Conservation (phyloP, 1,284 basidiomycete genomes). For the Ustilago vetiveriae region DNA sequence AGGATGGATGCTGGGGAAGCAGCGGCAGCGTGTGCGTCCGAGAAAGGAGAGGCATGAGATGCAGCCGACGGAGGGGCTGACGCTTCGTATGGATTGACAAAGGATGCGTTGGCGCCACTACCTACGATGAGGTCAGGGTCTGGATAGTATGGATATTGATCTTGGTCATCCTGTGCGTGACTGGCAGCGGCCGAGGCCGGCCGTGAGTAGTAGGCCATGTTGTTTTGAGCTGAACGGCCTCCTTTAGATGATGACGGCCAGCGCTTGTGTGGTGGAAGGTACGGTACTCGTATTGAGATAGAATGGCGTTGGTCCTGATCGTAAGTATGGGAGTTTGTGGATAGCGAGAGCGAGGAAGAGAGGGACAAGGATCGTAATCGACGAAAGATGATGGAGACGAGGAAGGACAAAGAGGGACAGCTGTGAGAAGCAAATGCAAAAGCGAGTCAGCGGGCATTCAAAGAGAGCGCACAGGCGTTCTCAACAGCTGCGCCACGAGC, state of each 20-base stretch:
- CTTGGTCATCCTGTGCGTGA: constrained; percentile 23
- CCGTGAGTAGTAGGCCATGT: constrained; percentile 28
- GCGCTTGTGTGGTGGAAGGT: too few relatives aligned
- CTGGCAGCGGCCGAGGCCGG: constrained; percentile 32
- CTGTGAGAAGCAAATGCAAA: not conserved
- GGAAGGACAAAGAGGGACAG: not conserved
- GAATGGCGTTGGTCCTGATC: too few relatives aligned
- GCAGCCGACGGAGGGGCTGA: constrained; percentile 1
- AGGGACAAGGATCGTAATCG: not conserved
- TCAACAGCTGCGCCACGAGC: not conserved
- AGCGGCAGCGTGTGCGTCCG: constrained; percentile 10
- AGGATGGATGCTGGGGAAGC: constrained; percentile 13
- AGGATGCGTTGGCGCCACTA: constrained; percentile 20
- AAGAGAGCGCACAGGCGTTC: constrained; percentile 1
- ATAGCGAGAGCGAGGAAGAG: not conserved
- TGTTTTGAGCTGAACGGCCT: not conserved
- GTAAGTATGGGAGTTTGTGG: not conserved
- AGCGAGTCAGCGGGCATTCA: not conserved
- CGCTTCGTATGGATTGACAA: constrained; percentile 33
- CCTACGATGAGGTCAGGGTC: constrained; percentile 36
- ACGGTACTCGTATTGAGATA: too few relatives aligned
- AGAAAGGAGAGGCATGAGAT: constrained; percentile 25
- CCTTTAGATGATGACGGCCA: not conserved
- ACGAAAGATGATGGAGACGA: constrained; percentile 6
- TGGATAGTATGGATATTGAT: constrained; percentile 46